These are phyloP conservation scores for Helicostylum pulchrum DNA, from an alignment of 192 early-diverging fungal species.

Conservation along the genomic window DNA sequence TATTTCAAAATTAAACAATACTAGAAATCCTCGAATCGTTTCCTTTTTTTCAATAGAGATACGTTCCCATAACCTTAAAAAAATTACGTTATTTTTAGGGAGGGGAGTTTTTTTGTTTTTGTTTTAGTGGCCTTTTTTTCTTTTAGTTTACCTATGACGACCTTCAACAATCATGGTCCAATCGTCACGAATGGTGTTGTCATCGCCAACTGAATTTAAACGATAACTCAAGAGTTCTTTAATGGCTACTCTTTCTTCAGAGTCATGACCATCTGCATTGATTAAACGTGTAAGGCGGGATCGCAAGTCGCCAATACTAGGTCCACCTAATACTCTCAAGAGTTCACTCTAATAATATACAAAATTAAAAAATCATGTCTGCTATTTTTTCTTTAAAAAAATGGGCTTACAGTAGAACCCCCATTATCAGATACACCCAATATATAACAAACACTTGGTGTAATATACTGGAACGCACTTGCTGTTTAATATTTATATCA, in stretches of 20 bases:
- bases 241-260: slow-evolving; percentile 58
- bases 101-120: not conserved
- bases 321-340: slow-evolving; percentile 69
- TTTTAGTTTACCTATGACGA: slow-evolving; percentile 51
- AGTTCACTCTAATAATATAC: slow-evolving; percentile 52
- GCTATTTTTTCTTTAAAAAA: not conserved
- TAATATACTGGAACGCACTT: slow-evolving; percentile 56
- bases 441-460: slow-evolving; percentile 62
- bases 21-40: slow-evolving; percentile 71
- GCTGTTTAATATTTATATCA: slow-evolving; percentile 9
- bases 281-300: slow-evolving; percentile 64
- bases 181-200: slow-evolving; percentile 60
- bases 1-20: slow-evolving; percentile 65
- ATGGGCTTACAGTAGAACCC: slow-evolving; percentile 42
- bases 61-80: slow-evolving; percentile 43
- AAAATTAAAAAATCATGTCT: slow-evolving; percentile 37
- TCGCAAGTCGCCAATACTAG: slow-evolving; percentile 72
- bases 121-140: too few species aligned
- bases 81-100: not conserved
- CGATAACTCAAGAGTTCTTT: slow-evolving; percentile 68
- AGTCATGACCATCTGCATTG: slow-evolving; percentile 49
- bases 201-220: slow-evolving; percentile 53
- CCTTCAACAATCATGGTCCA: slow-evolving; percentile 75
- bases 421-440: slow-evolving; percentile 77
- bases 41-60: slow-evolving; percentile 58